These are phyloP conservation scores for Claviceps africana DNA, from an alignment of 2,329 filamentous ascomycete genomes.

Conservation along the genomic window DNA sequence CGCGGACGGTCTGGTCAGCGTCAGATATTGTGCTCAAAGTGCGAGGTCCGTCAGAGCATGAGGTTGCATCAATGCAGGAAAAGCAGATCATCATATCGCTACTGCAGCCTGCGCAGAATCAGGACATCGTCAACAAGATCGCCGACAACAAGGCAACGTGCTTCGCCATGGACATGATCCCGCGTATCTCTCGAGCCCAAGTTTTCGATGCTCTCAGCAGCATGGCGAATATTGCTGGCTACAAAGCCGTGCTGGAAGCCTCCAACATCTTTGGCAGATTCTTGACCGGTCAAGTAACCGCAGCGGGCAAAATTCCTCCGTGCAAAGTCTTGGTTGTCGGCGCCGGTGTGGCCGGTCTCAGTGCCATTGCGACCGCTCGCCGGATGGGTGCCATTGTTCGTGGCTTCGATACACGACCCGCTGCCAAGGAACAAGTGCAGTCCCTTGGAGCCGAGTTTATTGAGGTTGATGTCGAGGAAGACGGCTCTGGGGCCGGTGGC, in stretches of 20 bases:
- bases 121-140: constrained; percentile 57
- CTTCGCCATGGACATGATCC: constrained; percentile 90
- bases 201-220: constrained; percentile 80
- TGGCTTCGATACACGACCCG: constrained; percentile 83
- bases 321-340: constrained; percentile 86
- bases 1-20: constrained; percentile 54
- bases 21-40: constrained; percentile 78
- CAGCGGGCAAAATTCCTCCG: constrained; percentile 78
- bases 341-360: constrained; percentile 76
- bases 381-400: constrained; percentile 80
- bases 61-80: constrained; percentile 53
- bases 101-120: constrained; percentile 71
- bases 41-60: constrained; percentile 55
- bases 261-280: constrained; percentile 84
- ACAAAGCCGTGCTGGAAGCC: constrained; percentile 81
- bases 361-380: constrained; percentile 74
- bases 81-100: constrained; percentile 70
- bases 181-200: constrained; percentile 77
- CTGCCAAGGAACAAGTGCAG: constrained; percentile 77
- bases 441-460: constrained; percentile 83
- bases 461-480: constrained; percentile 73
- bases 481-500: constrained; percentile 70
- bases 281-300: constrained; percentile 77
- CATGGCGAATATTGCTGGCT: constrained; percentile 90
- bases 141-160: constrained; percentile 56